These are phyloP conservation scores for Leccinum insolens DNA, from an alignment of 1,284 basidiomycete genomes.

Conservation along the genomic window DNA sequence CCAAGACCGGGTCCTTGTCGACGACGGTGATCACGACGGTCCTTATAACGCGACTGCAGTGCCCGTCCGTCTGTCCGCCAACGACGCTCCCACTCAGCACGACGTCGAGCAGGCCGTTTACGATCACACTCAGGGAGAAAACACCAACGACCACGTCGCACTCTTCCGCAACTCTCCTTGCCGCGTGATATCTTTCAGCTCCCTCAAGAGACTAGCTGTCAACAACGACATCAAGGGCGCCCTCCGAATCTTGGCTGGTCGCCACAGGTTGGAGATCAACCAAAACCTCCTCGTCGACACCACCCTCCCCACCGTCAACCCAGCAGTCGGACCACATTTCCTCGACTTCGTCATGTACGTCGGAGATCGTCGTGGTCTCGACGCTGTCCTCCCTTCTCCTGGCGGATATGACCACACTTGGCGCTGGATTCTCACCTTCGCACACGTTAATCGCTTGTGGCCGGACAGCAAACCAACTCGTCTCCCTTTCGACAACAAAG, in stretches of 20 bases:
- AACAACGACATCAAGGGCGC: neutral
- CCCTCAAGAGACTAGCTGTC: neutral
- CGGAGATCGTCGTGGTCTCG: too few species aligned
- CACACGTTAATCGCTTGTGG: too few species aligned
- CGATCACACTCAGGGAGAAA: neutral
- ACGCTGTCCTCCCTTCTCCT: too few species aligned
- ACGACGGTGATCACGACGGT: slow-evolving; percentile 2
- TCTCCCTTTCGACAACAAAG: too few species aligned
- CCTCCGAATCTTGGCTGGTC: neutral
- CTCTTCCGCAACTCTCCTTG: neutral
- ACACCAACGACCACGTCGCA: neutral
- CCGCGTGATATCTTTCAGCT: neutral
- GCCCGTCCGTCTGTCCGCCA: neutral
- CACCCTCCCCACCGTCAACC: fast-evolving
- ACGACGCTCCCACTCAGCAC: neutral
- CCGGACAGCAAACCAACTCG: too few species aligned
- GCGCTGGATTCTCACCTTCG: too few species aligned
- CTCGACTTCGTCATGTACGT: slow-evolving; percentile 6
- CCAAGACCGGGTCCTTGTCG: neutral
- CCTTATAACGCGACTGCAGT: neutral
- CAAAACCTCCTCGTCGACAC: neutral
- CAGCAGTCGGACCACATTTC: neutral
- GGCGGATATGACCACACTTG: too few species aligned
- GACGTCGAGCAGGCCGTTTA: slow-evolving; percentile 3
- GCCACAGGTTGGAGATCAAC: neutral